Conservation (phyloP, 805 yeast genomes). For the Ogataea salicorniae region DNA sequence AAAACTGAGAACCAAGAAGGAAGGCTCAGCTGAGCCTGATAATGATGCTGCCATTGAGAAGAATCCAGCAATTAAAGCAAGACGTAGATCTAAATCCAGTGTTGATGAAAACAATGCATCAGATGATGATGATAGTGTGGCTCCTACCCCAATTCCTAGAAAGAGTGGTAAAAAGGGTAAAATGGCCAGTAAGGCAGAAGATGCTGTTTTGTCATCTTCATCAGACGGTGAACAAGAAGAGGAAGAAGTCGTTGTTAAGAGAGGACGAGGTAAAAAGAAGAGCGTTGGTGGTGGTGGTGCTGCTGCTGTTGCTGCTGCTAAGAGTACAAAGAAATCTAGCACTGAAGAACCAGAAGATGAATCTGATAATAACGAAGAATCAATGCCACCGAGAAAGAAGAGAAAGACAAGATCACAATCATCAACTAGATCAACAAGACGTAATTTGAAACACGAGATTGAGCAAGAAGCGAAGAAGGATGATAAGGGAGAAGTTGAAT, state of each 20-base stretch:
- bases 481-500: slow-evolving; percentile 2
- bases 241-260: neutral
- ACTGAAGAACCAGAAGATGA: neutral
- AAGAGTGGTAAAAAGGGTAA: neutral
- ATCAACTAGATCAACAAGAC: slow-evolving; percentile 11
- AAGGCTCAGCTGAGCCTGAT: slow-evolving; percentile 2
- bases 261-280: slow-evolving; percentile 1
- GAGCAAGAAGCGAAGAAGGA: slow-evolving; percentile 10
- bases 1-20: slow-evolving; percentile 2
- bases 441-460: slow-evolving; percentile 14
- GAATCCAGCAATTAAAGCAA: slow-evolving; percentile 7
- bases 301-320: too few species aligned
- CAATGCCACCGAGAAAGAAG: neutral
- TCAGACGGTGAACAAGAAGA: slow-evolving; percentile 1
- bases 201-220: neutral
- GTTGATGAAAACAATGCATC: neutral
- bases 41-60: slow-evolving; percentile 1
- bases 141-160: too few species aligned
- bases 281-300: neutral
- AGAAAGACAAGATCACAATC: slow-evolving; percentile 9
- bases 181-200: neutral
- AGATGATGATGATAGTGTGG: too few species aligned
- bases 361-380: neutral
- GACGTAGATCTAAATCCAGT: slow-evolving; percentile 7
- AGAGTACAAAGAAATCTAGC: neutral